A percentile compares a stretch with the other conserved stretches of the same genome.
phyloP scores from a whole-genome alignment of 768 basidiomycete species.

The Mrakia frigida region DNA sequence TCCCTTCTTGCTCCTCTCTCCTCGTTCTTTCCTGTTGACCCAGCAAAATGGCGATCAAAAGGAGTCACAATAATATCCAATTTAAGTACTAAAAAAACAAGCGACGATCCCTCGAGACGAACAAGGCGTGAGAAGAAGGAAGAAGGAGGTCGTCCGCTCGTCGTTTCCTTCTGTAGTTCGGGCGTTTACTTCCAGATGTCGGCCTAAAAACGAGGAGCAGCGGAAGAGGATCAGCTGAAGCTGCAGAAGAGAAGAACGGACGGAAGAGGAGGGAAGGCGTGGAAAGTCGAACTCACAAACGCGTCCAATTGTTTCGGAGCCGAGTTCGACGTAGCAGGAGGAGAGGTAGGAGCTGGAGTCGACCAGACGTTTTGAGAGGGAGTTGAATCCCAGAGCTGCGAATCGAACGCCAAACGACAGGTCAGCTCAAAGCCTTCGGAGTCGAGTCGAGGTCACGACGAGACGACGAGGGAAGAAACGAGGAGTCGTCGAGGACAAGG shows the following conservation, averaged over 20 bases:
- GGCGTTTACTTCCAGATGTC: conserved; percentile 34
- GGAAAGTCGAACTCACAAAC: conserved; percentile 8
- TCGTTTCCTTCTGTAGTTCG: too few species aligned
- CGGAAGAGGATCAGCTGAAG: not conserved
- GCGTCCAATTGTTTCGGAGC: conserved; percentile 14
- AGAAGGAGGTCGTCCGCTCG: too few species aligned
- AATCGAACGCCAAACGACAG: not conserved
- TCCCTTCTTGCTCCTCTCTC: too few species aligned
- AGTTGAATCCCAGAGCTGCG: conserved; percentile 17
- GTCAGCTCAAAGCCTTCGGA: too few species aligned
- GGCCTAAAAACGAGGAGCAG: not conserved
- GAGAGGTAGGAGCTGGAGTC: not conserved
- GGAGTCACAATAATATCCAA: too few species aligned
- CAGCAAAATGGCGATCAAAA: too few species aligned
- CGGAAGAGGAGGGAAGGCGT: too few species aligned
- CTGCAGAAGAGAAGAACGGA: not conserved
- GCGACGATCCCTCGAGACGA: too few species aligned
- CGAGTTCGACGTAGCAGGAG: not conserved
- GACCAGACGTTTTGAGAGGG: conserved; percentile 25
- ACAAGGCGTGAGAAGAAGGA: too few species aligned
- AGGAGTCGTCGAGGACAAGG: not conserved
- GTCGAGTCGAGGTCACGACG: not conserved
- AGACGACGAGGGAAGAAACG: not conserved
- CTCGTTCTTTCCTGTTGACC: too few species aligned
- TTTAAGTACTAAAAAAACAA: too few species aligned